A percentile compares a stretch with the other conserved stretches of the same genome.
Evolutionary conservation across 768 basidiomycete genomes (phyloP).

Genomic region (Suillus subluteus): DNA sequence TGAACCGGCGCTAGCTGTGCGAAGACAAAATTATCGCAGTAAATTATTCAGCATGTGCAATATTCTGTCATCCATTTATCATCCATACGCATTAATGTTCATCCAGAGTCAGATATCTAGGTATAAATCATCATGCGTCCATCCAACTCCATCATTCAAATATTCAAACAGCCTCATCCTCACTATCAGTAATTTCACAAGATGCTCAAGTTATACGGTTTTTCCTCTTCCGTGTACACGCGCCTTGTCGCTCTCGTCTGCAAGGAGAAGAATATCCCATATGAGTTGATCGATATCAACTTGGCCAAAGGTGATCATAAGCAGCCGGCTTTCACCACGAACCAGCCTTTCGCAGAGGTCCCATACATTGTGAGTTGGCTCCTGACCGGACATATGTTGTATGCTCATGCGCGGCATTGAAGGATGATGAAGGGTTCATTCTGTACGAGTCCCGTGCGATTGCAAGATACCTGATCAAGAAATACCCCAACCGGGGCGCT

Average conservation of each 20-base stretch:
- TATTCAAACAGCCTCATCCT: not conserved
- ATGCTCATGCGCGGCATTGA: not conserved
- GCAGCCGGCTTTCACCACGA: conserved; percentile 40
- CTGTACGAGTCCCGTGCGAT: conserved; percentile 69
- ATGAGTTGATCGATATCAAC: conserved; percentile 51
- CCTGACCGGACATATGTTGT: not conserved
- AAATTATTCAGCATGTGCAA: no score
- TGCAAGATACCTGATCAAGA: conserved; percentile 56
- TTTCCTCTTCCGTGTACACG: conserved; percentile 47
- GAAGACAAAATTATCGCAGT: no score
- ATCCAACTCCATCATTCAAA: not conserved
- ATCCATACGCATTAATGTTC: no score
- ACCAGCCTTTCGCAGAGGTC: conserved; percentile 64
- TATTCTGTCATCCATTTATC: no score
- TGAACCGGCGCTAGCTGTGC: no score
- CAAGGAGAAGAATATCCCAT: conserved; percentile 60
- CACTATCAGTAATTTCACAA: not conserved
- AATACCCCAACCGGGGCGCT: conserved; percentile 55
- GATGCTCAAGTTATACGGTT: conserved; percentile 43
- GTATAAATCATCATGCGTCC: not conserved
- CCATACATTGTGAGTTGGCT: conserved; percentile 43
- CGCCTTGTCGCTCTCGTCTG: conserved; percentile 53
- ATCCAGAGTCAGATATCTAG: no score
- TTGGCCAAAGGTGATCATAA: conserved; percentile 50
- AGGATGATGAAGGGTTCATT: conserved; percentile 66